phyloP scores from a whole-genome alignment of 2,329 filamentous ascomycete species.

The Alternaria sp. region DNA sequence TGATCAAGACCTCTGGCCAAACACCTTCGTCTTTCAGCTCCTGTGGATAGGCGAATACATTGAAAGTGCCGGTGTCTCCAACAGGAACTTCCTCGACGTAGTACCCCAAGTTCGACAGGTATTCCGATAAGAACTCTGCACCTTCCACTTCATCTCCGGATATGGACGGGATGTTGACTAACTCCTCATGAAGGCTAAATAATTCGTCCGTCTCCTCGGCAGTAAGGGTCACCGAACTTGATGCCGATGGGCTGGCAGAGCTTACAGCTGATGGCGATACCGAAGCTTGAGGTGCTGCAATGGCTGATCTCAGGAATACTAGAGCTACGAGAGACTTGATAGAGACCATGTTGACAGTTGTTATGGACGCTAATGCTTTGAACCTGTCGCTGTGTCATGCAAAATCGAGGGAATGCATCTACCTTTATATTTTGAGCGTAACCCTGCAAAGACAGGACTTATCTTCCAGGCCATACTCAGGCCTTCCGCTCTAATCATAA shows the following conservation, averaged over 20 bases:
- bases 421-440: conserved; percentile 4
- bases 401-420: too few relatives aligned
- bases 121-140: conserved; percentile 71
- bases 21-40: conserved; percentile 46
- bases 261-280: conserved; percentile 8
- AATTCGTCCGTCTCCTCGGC: conserved; percentile 33
- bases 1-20: conserved; percentile 69
- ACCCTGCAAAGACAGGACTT: neutral
- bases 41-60: conserved; percentile 72
- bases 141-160: conserved; percentile 71
- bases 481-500: neutral
- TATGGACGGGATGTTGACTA: conserved; percentile 40
- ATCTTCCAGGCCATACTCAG: neutral
- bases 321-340: conserved; percentile 4
- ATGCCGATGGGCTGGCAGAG: conserved; percentile 7
- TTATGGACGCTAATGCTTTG: neutral
- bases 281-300: conserved; percentile 18
- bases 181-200: conserved; percentile 32
- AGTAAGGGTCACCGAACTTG: conserved; percentile 14
- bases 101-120: conserved; percentile 65
- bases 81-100: conserved; percentile 58
- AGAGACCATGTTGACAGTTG: neutral
- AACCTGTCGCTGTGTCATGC: neutral
- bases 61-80: conserved; percentile 65
- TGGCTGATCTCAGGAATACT: neutral